Percentiles rank a stretch among this genome's conserved stretches.
Evolutionary conservation across 2,329 filamentous ascomycete genomes (phyloP).

Genomic region (Epichloe aotearoae): DNA sequence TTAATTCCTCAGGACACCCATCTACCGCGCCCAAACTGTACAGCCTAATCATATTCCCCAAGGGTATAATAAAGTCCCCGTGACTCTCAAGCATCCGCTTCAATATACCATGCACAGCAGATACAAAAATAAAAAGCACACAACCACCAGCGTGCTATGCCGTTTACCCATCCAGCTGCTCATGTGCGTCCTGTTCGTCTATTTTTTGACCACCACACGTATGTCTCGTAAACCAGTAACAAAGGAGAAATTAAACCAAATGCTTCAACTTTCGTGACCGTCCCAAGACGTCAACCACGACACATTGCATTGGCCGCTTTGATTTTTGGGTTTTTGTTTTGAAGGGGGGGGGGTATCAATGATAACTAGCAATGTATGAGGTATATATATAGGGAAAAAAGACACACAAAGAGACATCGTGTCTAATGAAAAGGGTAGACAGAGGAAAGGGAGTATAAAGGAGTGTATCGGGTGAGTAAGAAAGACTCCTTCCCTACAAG

Average conservation of each 20-base stretch:
- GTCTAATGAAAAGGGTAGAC: not conserved
- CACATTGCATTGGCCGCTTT: too few relatives aligned
- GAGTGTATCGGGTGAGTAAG: constrained; percentile 1
- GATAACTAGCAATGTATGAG: not conserved
- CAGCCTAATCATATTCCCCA: not conserved
- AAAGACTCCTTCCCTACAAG: not conserved
- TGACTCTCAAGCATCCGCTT: too few relatives aligned
- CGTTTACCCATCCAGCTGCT: too few relatives aligned
- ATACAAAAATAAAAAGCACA: not conserved
- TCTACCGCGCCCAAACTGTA: not conserved
- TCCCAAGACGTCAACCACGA: too few relatives aligned
- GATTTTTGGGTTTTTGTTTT: too few relatives aligned
- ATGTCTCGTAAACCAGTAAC: not conserved
- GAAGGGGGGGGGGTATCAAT: not conserved
- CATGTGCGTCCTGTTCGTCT: not conserved
- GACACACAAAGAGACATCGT: too few relatives aligned
- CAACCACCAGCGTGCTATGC: too few relatives aligned
- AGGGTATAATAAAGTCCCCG: not conserved
- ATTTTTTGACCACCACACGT: not conserved
- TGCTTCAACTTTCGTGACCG: not conserved
- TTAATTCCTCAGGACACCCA: too few relatives aligned
- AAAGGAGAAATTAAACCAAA: not conserved
- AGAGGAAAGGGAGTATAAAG: constrained; percentile 7
- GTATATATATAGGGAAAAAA: not conserved
- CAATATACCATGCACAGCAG: not conserved